Base-by-base conservation (phyloP, 768 basidiomycete species). In the Pluteus cervinus region DNA sequence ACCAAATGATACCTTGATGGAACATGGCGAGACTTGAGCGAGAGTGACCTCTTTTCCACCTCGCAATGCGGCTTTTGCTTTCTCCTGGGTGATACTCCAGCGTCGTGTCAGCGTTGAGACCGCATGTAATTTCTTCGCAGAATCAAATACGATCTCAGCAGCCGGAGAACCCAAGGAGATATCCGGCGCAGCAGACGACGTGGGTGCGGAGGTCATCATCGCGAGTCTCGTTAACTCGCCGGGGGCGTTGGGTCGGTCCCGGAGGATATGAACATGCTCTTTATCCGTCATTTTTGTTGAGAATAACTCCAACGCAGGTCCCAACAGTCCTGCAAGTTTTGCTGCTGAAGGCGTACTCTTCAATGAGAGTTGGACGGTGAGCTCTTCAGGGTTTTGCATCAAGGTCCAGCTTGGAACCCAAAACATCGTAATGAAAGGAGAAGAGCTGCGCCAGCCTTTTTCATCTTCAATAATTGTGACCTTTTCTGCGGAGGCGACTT, bases 21-120 rank as follows among this genome's bases (percentile, higher is more conserved):
- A 48, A 36, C 49, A 61, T 15, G 65, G 56, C 2, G 62, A 58
- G 3, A 50, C 30, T 40, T 67, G 61, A 12, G 37, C 46, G 7
- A 46, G 25, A 12, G 41, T 31, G 6, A 56, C 54, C 22, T 46
- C 20, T 33, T 55, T 46, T 33, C 47, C 48, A 45, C 45, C 38
- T 18, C 49, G 24, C 24, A 52, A 49, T 12, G 51, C 43, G 16
- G 31, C 39, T 21, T 41, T 43, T 44, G 49, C 50, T 4, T 44
- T 30, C 34, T 36, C 10, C 9, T 51, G 37, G n/a, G 37, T 29
- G 24, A 61, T 44, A 23, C 56, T 36, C 38, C 48, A 25, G 24
- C 49, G 49, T 7, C 49, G 33, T 5, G 50, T 50, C 11, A 63
- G 38, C n/a, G n/a, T n/a, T n/a, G n/a, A n/a, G n/a, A n/a, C n/a